phyloP scores from a whole-genome alignment of 768 basidiomycete genomes.

The Auricularia sp. region DNA sequence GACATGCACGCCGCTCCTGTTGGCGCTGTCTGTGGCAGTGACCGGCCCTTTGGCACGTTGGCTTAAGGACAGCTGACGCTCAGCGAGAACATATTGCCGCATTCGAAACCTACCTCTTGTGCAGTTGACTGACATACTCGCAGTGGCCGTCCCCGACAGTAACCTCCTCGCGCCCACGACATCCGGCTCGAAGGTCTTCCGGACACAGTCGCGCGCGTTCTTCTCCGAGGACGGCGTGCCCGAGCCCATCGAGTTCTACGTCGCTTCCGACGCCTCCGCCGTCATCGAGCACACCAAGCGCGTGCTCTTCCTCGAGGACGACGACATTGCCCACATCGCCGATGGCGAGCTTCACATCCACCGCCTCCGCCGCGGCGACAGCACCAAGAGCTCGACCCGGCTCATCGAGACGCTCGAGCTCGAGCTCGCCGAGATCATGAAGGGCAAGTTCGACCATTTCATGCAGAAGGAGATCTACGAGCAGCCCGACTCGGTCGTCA shows the following conservation, averaged over 20 bases:
- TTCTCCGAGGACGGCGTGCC: constrained; percentile 97
- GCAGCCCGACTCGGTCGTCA: constrained; percentile 97
- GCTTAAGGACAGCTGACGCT: no score
- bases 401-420: constrained; percentile 97
- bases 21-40: no score
- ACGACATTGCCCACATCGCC: constrained; percentile 95
- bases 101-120: no score
- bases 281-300: constrained; percentile 98
- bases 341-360: constrained; percentile 98
- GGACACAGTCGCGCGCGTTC: constrained; percentile 94
- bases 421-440: constrained; percentile 99
- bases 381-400: constrained; percentile 62
- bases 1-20: no score
- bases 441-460: constrained; percentile 98
- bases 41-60: no score
- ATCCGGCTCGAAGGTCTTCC: constrained; percentile 62
- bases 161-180: constrained; percentile 51
- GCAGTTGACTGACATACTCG: not conserved
- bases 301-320: constrained; percentile 96
- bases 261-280: constrained; percentile 93
- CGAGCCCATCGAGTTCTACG: constrained; percentile 98
- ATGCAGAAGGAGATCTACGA: constrained; percentile 99
- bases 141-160: constrained; percentile 32
- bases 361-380: constrained; percentile 73
- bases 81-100: no score